These are phyloP conservation scores for Plasmopara viticola DNA, from an alignment of 352 stramenopile species.

Conservation along the genomic window DNA sequence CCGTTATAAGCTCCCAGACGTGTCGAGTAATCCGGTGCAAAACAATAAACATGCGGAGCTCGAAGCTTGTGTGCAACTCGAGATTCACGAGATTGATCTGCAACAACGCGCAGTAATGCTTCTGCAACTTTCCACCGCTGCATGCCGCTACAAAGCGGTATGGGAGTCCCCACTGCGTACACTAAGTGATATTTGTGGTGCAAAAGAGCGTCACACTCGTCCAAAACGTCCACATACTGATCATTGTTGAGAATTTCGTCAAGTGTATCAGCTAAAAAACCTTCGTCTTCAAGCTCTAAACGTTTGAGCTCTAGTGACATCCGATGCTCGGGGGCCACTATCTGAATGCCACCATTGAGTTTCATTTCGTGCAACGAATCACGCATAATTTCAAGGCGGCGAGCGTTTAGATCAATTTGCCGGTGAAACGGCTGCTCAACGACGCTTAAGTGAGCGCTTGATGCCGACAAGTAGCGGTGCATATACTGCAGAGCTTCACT, in stretches of 20 bases:
- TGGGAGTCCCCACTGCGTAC: constrained; percentile 62
- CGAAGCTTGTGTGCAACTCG: constrained; percentile 34
- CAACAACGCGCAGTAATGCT: constrained; percentile 29
- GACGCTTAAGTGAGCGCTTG: constrained; percentile 33
- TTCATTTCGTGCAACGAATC: constrained; percentile 36
- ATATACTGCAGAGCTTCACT: constrained; percentile 65
- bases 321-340: constrained; percentile 82
- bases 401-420: constrained; percentile 30
- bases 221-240: constrained; percentile 73
- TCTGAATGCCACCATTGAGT: constrained; percentile 37
- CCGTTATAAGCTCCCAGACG: constrained; percentile 38
- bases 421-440: constrained; percentile 66
- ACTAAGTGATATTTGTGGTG: constrained; percentile 86
- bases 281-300: constrained; percentile 10
- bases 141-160: constrained; percentile 37
- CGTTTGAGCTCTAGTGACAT: constrained; percentile 86
- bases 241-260: constrained; percentile 38
- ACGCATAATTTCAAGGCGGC: constrained; percentile 25
- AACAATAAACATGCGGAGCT: constrained; percentile 32
- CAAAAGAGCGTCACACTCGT: constrained; percentile 86
- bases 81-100: constrained; percentile 2
- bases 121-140: constrained; percentile 53
- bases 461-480: constrained; percentile 48
- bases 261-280: constrained; percentile 6
- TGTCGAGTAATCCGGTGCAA: constrained; percentile 27